A percentile compares a stretch with the other conserved stretches of the same genome.
Evolutionary conservation across 208 protist species (phyloP).

Genomic region (Wallacemonas collosoma): DNA sequence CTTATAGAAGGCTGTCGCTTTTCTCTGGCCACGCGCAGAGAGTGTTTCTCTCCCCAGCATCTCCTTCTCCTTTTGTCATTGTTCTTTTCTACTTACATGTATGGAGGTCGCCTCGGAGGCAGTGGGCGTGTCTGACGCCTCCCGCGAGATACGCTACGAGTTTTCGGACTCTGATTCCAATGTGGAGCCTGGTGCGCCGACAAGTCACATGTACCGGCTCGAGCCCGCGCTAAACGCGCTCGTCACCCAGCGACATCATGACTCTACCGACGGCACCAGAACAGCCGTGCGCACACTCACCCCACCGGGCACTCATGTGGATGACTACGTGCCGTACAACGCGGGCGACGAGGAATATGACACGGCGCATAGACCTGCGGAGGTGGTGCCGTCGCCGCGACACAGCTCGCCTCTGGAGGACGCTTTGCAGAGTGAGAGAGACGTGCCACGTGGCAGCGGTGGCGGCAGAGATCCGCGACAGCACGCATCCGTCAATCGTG

Average conservation of each 20-base stretch:
- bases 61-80: neutral
- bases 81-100: neutral
- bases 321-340: too few species aligned
- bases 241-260: too few species aligned
- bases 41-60: neutral
- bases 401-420: too few species aligned
- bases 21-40: too few species aligned
- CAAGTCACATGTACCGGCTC: neutral
- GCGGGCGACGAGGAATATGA: too few species aligned
- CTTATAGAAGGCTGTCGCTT: too few species aligned
- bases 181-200: neutral
- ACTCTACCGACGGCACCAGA: neutral
- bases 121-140: neutral
- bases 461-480: neutral
- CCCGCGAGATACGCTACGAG: neutral
- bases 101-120: neutral
- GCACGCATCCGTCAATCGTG: neutral
- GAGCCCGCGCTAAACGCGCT: neutral
- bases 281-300: neutral
- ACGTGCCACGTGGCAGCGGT: too few species aligned
- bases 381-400: too few species aligned
- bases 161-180: conserved; percentile 1
- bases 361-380: too few species aligned
- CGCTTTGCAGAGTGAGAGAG: too few species aligned
- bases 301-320: neutral